phyloP scores from a whole-genome alignment of 768 basidiomycete genomes.

The Kwoniella europaea region DNA sequence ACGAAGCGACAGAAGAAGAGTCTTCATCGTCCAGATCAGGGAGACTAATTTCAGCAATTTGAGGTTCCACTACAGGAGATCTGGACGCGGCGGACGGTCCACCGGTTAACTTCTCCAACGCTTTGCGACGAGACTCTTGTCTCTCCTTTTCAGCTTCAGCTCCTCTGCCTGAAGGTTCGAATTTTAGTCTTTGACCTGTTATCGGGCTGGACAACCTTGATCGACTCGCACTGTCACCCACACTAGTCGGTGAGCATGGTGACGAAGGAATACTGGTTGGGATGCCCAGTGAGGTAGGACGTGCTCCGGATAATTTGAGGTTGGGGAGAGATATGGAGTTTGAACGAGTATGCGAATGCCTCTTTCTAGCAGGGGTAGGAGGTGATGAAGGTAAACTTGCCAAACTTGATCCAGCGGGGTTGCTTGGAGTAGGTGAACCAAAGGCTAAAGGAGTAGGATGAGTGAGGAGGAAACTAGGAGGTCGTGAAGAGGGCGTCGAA shows the following conservation, averaged over 20 bases:
- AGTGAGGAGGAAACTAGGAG: slow-evolving; percentile 47
- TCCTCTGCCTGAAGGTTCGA: slow-evolving; percentile 47
- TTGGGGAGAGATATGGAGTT: slow-evolving; percentile 50
- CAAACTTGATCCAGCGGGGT: slow-evolving; percentile 16
- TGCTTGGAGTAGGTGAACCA: slow-evolving; percentile 16
- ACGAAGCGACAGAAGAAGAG: slow-evolving; percentile 35
- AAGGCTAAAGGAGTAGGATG: slow-evolving; percentile 37
- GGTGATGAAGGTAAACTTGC: slow-evolving; percentile 39
- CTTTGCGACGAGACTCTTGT: slow-evolving; percentile 45
- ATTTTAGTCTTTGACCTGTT: slow-evolving; percentile 42
- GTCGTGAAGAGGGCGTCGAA: slow-evolving; percentile 41
- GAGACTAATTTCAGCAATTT: slow-evolving; percentile 37
- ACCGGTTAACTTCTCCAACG: slow-evolving; percentile 48
- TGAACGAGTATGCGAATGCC: slow-evolving; percentile 51
- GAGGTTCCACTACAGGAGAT: slow-evolving; percentile 13
- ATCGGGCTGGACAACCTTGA: slow-evolving; percentile 12
- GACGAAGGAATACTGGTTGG: slow-evolving; percentile 40
- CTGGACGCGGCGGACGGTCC: neutral
- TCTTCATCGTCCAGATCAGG: slow-evolving; percentile 51
- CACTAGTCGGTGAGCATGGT: slow-evolving; percentile 34
- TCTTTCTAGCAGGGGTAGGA: slow-evolving; percentile 38
- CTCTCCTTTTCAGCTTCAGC: slow-evolving; percentile 51
- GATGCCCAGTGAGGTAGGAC: slow-evolving; percentile 46
- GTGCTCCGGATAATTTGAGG: slow-evolving; percentile 35
- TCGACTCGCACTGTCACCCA: slow-evolving; percentile 10